Conservation (phyloP, 2,329 filamentous ascomycete species). For the Ceratocystis smalleyi region DNA sequence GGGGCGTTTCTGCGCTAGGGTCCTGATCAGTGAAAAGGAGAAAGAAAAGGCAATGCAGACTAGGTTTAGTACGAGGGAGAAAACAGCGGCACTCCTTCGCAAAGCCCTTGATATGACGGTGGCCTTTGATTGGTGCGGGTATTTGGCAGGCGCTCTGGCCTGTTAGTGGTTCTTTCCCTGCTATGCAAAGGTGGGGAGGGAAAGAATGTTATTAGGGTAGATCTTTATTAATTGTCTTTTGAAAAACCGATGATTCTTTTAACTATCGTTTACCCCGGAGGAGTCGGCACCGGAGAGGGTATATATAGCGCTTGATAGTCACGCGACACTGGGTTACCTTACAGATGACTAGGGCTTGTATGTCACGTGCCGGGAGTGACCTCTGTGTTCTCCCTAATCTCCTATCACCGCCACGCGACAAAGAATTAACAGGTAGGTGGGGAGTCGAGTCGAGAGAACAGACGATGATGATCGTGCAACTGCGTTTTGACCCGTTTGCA, state of each 20-base stretch:
- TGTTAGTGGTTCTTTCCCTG: background rate
- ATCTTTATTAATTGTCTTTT: too few species aligned
- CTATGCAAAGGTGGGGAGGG: background rate
- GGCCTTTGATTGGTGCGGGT: slow-evolving; percentile 1
- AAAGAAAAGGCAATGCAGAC: background rate
- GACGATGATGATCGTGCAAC: slow-evolving; percentile 1
- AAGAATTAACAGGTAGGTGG: background rate
- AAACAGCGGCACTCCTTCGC: background rate
- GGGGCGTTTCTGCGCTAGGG: background rate
- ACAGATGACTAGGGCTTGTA: too few species aligned
- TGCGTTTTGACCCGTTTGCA: background rate
- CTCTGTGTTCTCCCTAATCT: too few species aligned
- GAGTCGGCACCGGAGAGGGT: too few species aligned
- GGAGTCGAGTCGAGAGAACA: background rate
- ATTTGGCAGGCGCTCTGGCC: background rate
- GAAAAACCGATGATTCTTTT: too few species aligned
- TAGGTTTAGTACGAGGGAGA: background rate
- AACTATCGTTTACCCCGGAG: too few species aligned
- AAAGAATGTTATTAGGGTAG: too few species aligned
- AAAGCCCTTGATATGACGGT: background rate
- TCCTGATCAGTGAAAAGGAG: background rate
- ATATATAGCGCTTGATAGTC: too few species aligned
- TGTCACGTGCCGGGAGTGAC: too few species aligned
- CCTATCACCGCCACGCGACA: too few species aligned
- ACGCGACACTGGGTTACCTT: too few species aligned